Base-by-base conservation (phyloP, 345 rosid species). In the Gossypium herbaceum region DNA sequence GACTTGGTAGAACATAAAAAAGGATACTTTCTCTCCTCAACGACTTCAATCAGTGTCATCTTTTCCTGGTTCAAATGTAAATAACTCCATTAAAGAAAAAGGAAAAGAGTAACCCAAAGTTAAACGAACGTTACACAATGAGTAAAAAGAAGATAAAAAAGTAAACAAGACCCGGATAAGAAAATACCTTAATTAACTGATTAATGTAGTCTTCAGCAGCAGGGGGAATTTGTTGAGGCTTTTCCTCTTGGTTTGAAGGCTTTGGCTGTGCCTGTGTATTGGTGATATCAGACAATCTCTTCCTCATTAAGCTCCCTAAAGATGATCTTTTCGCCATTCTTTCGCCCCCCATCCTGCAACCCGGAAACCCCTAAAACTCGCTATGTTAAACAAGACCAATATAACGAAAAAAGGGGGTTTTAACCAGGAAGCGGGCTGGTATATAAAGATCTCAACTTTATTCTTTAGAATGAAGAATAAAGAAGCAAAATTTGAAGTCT, bases 21-120 rank as follows among this genome's bases (percentile, higher is more conserved):
- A 86, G 89, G 94, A 94, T 91, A 91, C 97, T 91, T 84, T 76
- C 86, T 87, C 71, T 91, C 90, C 65, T 89, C 92, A 39, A 89
- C 61, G 68, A 91, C 84, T 76, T 89, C 88, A 85, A 88, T 70
- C 84, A 94, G 69, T 44, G 83, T 62, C 76, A 73, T 41, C 22
- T 87, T 94, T 73, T 94, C 98, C 97, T 90, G 86, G 50, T 81
- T 66, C 75, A 75, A 56, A 69, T 3, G 17, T 4, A 62, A 76
- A 22, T 60, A n/a, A 24, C 15, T 12, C 51, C 54, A 78, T 13
- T 4, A 52, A 39, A 63, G 65, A 13, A 59, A 5, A 59, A 4
- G 3, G 9, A 12, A 34, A 9, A 74, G 12, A 47, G 51, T 11
- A 47, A 56, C 25, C n/a, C 17, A 48, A 68, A 19, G 48, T 52